A percentile compares a stretch with the other conserved stretches of the same genome.
These are phyloP conservation scores for Colletotrichum lini DNA, from an alignment of 2,329 filamentous ascomycete genomes.

Conservation along the genomic window DNA sequence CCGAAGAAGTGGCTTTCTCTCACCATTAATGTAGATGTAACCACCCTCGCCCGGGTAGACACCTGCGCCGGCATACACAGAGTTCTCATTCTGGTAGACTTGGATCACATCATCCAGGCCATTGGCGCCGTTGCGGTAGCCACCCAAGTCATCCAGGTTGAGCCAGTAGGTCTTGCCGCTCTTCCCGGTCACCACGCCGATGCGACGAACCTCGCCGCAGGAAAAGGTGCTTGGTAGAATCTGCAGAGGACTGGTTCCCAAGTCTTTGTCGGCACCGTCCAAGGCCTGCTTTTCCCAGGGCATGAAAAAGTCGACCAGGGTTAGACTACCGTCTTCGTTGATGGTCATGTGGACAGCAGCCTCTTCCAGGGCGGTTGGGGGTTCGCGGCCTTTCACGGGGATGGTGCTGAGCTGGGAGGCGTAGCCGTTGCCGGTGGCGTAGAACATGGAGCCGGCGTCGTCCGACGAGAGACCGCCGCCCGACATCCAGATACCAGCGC, in stretches of 20 bases:
- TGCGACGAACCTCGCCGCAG: conserved; percentile 59
- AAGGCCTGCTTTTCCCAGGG: conserved; percentile 66
- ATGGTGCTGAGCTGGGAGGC: conserved; percentile 56
- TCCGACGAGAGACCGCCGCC: conserved; percentile 57
- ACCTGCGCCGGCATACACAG: conserved; percentile 62
- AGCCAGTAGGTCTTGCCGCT: conserved; percentile 64
- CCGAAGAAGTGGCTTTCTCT: neutral
- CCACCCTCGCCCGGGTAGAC: conserved; percentile 65
- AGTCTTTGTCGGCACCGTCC: conserved; percentile 65
- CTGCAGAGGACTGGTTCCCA: conserved; percentile 63
- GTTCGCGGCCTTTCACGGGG: conserved; percentile 55
- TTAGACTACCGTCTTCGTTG: conserved; percentile 58
- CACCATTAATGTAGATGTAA: conserved; percentile 62
- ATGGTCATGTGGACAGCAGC: conserved; percentile 61
- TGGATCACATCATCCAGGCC: conserved; percentile 60
- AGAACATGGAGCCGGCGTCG: conserved; percentile 57
- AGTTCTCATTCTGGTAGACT: conserved; percentile 59
- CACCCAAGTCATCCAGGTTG: conserved; percentile 57
- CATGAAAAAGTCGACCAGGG: conserved; percentile 67
- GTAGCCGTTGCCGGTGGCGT: conserved; percentile 58
- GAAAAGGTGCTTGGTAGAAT: conserved; percentile 60
- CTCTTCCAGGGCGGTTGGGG: conserved; percentile 60
- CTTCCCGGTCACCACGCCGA: conserved; percentile 66
- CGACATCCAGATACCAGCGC: conserved; percentile 61
- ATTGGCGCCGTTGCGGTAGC: conserved; percentile 55